Evolutionary conservation across 2,329 filamentous ascomycete genomes (phyloP).

Genomic region (Beauveria asiatica): DNA sequence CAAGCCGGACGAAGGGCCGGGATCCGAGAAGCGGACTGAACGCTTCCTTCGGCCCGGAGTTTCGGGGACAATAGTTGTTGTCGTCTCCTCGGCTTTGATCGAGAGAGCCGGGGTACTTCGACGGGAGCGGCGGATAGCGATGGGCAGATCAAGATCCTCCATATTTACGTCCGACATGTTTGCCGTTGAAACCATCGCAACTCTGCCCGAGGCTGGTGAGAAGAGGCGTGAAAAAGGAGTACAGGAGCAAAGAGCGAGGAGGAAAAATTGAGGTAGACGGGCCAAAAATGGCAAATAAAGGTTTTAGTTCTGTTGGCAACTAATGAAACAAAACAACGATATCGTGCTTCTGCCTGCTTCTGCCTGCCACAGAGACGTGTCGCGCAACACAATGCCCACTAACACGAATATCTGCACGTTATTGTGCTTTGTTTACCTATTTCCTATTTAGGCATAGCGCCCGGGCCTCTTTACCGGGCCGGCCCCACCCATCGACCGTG

Average conservation of each 20-base stretch:
- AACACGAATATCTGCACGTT: constrained; percentile 4
- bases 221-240: background rate
- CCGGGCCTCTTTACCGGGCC: constrained; percentile 10
- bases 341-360: constrained; percentile 8
- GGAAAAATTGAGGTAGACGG: background rate
- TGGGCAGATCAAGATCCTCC: constrained; percentile 37
- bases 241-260: background rate
- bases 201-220: background rate
- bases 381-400: constrained; percentile 8
- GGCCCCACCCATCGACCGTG: constrained; percentile 17
- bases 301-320: background rate
- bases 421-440: constrained; percentile 36
- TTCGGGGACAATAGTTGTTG: background rate
- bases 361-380: constrained; percentile 9
- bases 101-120: constrained; percentile 31
- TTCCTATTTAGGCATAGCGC: constrained; percentile 32
- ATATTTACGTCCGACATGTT: constrained; percentile 19
- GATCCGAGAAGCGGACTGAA: constrained; percentile 52
- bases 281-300: background rate
- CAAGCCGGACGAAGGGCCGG: constrained; percentile 45
- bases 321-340: constrained; percentile 12
- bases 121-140: constrained; percentile 47
- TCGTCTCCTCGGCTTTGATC: constrained; percentile 18
- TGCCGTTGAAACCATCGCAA: background rate
- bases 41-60: constrained; percentile 32